A percentile compares a stretch with the other conserved stretches of the same genome.
Conservation (phyloP, 768 basidiomycete genomes). For the Xanthoconium purpureum region DNA sequence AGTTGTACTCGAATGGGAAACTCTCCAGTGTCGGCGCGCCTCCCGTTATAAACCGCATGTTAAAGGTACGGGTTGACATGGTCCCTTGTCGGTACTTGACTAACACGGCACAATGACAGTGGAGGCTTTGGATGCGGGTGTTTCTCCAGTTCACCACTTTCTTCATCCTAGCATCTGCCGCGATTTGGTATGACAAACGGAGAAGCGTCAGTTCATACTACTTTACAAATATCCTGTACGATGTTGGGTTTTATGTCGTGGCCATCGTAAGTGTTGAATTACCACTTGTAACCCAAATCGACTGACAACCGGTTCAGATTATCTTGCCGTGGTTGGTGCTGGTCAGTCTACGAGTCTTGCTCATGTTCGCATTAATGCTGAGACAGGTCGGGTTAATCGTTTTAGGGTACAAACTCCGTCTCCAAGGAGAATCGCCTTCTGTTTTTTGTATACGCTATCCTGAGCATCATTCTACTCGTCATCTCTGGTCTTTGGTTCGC, state of each 20-base stretch:
- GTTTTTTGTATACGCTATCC: slow-evolving; percentile 38
- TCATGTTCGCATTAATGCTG: neutral
- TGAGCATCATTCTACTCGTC: slow-evolving; percentile 38
- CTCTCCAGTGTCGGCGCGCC: slow-evolving; percentile 52
- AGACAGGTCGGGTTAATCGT: neutral
- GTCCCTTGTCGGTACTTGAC: neutral
- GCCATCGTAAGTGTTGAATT: slow-evolving; percentile 37
- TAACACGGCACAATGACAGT: slow-evolving; percentile 26
- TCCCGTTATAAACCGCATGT: slow-evolving; percentile 40
- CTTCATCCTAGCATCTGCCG: slow-evolving; percentile 45
- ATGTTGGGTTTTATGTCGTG: slow-evolving; percentile 40
- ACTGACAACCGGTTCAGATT: slow-evolving; percentile 28
- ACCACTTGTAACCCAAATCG: no score
- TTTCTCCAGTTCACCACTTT: slow-evolving; percentile 47
- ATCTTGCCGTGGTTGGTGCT: slow-evolving; percentile 46
- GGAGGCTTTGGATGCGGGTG: slow-evolving; percentile 49
- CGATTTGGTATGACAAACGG: slow-evolving; percentile 50
- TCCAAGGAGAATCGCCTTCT: slow-evolving; percentile 41
- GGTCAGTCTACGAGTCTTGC: slow-evolving; percentile 29
- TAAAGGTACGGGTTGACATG: slow-evolving; percentile 38
- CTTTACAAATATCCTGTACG: slow-evolving; percentile 35
- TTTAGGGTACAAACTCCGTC: slow-evolving; percentile 49
- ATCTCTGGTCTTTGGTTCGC: slow-evolving; percentile 43
- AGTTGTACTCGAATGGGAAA: slow-evolving; percentile 45
- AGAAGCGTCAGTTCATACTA: slow-evolving; percentile 34